Evolutionary conservation across 2,329 filamentous ascomycete genomes (phyloP), one percentile per base, ranked within the genome.

Genomic region (Aspergillus ruber): DNA sequence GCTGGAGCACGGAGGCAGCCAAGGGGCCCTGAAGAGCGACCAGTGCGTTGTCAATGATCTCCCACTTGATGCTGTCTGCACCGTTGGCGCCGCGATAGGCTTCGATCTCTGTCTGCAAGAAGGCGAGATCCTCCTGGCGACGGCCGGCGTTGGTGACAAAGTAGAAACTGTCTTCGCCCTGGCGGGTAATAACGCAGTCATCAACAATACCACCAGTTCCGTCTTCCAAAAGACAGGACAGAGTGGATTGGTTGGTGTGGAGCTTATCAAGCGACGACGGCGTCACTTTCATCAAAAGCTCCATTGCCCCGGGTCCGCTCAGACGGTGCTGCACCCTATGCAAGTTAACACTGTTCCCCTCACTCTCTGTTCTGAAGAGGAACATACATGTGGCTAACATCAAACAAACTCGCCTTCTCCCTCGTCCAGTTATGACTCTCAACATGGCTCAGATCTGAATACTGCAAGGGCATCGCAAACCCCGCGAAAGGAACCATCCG

Each of bases 401-500:
- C 93, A 64, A 98, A 98, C 54, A 98, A 74, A 54, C 90, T 95
- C 49, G 88, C 86, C 69, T 90, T 86, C 59, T 83, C 79, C 46
- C 93, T 83, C 13, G 93, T 97, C 79, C 91, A 96, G 60, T 83
- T 79, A 75, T 97, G 93, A 45, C 89, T 95, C 51, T 90, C 87
- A 56, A 81, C 78, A 54, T 96, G 85, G 57, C 85, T 84, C 56
- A 87, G 78, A 56, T 83, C 80, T 29, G 78, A 71, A 74, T 97
- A 98, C 69, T 93, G 86, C 40, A 98, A 83, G 6, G 93, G 93
- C 89, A 98, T 96, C 58, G 81, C 77, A 74, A 85, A 95, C 56
- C 89, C 90, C 54, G 88, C 91, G 71, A 96, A 98, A n/a, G 89
- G 88, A 43, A 96, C 91, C 82, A 97, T 93, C 74, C 95, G 96